Conservation (phyloP, 2,329 filamentous ascomycete species). For the Neopestalotiopsis sp. region DNA sequence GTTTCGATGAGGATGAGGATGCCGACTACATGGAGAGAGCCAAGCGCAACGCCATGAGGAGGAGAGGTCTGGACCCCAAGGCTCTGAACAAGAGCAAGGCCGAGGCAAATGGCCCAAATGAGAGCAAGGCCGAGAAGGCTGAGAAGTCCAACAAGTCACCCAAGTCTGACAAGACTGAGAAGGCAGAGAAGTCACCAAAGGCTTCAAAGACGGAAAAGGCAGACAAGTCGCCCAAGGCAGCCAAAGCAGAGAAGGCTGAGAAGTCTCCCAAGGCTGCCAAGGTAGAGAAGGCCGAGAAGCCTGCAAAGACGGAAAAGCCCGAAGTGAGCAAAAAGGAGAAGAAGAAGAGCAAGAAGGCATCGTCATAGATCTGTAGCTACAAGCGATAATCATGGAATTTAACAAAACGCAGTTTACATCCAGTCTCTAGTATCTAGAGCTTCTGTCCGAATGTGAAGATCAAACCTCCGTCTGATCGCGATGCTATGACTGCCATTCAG, state of each 20-base stretch:
- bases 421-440: not conserved
- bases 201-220: conserved; percentile 19
- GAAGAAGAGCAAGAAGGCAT: conserved; percentile 18
- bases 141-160: conserved; percentile 31
- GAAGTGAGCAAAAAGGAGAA: conserved; percentile 11
- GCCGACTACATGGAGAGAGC: conserved; percentile 73
- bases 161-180: conserved; percentile 24
- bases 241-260: conserved; percentile 38
- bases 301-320: conserved; percentile 27
- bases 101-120: conserved; percentile 27
- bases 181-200: conserved; percentile 29
- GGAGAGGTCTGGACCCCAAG: conserved; percentile 76
- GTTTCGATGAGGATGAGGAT: conserved; percentile 78
- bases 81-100: conserved; percentile 53
- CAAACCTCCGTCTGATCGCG: too few relatives aligned
- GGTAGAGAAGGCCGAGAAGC: not conserved
- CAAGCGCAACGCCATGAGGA: conserved; percentile 75
- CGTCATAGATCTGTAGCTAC: not conserved
- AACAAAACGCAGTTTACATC: not conserved
- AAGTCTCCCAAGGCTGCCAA: conserved; percentile 47
- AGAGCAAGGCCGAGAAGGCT: conserved; percentile 31
- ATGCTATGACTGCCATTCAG: too few relatives aligned
- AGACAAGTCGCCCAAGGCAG: conserved; percentile 20
- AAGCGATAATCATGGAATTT: not conserved
- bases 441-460: not conserved